phyloP scores from a whole-genome alignment of 2,329 filamentous ascomycete genomes.

The Penicillium oxalicum region DNA sequence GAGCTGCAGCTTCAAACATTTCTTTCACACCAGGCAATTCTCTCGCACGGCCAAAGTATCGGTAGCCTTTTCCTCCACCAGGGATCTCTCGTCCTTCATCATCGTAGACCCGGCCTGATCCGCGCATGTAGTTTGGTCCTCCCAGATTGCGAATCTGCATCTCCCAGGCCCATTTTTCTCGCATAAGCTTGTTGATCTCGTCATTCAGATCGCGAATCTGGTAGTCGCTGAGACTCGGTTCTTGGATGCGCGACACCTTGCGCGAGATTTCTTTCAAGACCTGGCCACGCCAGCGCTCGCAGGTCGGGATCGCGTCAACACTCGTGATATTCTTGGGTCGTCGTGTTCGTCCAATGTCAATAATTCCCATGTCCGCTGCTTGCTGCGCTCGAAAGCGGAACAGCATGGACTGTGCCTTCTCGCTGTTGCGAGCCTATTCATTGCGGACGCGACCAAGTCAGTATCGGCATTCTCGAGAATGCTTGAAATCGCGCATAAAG shows the following conservation, averaged over 20 bases:
- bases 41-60: slow-evolving; percentile 84
- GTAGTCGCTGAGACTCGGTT: slow-evolving; percentile 83
- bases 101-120: slow-evolving; percentile 63
- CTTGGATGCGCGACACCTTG: slow-evolving; percentile 95
- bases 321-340: slow-evolving; percentile 88
- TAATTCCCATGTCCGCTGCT: slow-evolving; percentile 90
- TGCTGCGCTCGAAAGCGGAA: slow-evolving; percentile 98
- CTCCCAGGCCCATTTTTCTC: slow-evolving; percentile 99
- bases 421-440: slow-evolving; percentile 80
- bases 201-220: slow-evolving; percentile 98
- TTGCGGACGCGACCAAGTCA: slow-evolving; percentile 15
- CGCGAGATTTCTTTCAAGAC: slow-evolving; percentile 95
- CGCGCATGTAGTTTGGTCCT: slow-evolving; percentile 94
- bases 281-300: slow-evolving; percentile 97
- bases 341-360: slow-evolving; percentile 83
- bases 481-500: too few species aligned
- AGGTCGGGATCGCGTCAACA: slow-evolving; percentile 73
- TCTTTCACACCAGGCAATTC: slow-evolving; percentile 95
- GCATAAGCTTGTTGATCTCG: slow-evolving; percentile 98
- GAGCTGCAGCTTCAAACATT: slow-evolving; percentile 74
- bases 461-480: slow-evolving; percentile 8
- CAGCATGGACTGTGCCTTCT: slow-evolving; percentile 99
- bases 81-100: slow-evolving; percentile 66
- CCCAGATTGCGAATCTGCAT: slow-evolving; percentile 90
- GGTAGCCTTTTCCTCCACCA: slow-evolving; percentile 77